These are phyloP conservation scores for Thoreauomyces humboldtii DNA, from an alignment of 192 early-diverging fungal species.

Conservation along the genomic window DNA sequence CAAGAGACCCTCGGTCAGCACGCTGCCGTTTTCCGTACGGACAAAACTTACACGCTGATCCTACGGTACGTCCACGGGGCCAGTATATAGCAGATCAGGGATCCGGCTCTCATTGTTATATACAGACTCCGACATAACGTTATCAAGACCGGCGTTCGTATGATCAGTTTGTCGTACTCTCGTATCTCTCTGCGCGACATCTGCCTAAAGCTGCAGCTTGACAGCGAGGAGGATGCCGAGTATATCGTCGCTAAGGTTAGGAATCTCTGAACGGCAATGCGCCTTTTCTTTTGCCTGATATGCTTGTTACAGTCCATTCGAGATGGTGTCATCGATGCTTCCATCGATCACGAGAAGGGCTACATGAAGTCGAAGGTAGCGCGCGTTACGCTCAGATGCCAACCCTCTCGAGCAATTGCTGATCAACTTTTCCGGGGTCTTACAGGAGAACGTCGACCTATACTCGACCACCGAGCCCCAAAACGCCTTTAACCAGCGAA, in stretches of 20 bases:
- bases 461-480: conserved; percentile 98
- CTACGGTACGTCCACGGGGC: conserved; percentile 56
- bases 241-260: conserved; percentile 92
- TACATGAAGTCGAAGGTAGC: conserved; percentile 84
- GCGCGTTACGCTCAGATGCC: too few relatives aligned
- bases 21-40: conserved; percentile 72
- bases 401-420: background rate
- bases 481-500: conserved; percentile 90
- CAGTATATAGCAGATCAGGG: background rate
- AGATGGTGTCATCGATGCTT: conserved; percentile 99
- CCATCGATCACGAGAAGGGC: conserved; percentile 89
- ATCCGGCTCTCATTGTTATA: background rate
- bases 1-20: conserved; percentile 79
- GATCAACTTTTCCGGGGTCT: too few relatives aligned
- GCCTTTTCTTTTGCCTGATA: background rate
- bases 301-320: conserved; percentile 67
- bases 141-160: conserved; percentile 97
- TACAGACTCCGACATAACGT: conserved; percentile 91
- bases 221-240: conserved; percentile 98
- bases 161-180: conserved; percentile 95
- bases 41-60: conserved; percentile 89
- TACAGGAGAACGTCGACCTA: conserved; percentile 83
- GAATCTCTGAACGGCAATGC: background rate
- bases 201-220: conserved; percentile 93
- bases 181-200: conserved; percentile 94